Percentiles rank a stretch among this genome's conserved stretches.
phyloP scores from a whole-genome alignment of 139 green algal genomes.

The Raphidocelis subcapitata region DNA sequence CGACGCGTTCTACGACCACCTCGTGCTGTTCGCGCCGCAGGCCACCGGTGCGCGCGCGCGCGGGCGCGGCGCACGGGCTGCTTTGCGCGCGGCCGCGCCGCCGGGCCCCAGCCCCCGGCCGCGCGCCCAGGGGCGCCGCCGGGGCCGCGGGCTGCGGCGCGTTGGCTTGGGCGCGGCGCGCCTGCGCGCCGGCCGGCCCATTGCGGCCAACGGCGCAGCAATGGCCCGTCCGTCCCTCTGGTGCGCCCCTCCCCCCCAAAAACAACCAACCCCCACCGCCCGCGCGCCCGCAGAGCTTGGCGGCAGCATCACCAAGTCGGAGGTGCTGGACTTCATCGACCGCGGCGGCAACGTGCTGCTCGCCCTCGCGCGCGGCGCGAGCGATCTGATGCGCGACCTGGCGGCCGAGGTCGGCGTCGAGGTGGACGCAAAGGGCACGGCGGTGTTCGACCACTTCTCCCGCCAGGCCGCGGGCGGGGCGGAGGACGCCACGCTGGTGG shows the following conservation, averaged over 20 bases:
- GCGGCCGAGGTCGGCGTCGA: conserved; percentile 72
- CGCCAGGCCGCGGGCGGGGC: conserved; percentile 20
- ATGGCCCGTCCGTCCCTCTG: too few relatives aligned
- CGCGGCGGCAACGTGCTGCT: conserved; percentile 79
- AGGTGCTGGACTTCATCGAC: conserved; percentile 88
- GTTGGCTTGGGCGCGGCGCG: too few relatives aligned
- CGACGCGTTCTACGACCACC: conserved; percentile 78
- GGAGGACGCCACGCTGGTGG: conserved; percentile 38
- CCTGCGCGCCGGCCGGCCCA: too few relatives aligned
- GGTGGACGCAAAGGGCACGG: conserved; percentile 60
- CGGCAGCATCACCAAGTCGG: conserved; percentile 50
- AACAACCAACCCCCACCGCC: too few relatives aligned
- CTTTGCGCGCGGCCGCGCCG: too few relatives aligned
- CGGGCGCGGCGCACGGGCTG: too few relatives aligned
- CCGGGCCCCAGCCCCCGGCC: too few relatives aligned
- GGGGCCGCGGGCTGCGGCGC: too few relatives aligned
- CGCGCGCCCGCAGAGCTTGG: conserved; percentile 54
- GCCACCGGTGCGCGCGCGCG: conserved; percentile 17
- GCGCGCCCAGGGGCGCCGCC: too few relatives aligned
- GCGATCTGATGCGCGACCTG: conserved; percentile 37
- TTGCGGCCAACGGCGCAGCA: too few relatives aligned
- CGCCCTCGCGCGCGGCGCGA: conserved; percentile 30
- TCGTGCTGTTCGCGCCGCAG: conserved; percentile 74
- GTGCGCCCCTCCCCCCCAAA: neutral
- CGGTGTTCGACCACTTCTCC: conserved; percentile 48